Evolutionary conservation across 2,329 filamentous ascomycete genomes (phyloP).

Genomic region (Emmonsia crescens): DNA sequence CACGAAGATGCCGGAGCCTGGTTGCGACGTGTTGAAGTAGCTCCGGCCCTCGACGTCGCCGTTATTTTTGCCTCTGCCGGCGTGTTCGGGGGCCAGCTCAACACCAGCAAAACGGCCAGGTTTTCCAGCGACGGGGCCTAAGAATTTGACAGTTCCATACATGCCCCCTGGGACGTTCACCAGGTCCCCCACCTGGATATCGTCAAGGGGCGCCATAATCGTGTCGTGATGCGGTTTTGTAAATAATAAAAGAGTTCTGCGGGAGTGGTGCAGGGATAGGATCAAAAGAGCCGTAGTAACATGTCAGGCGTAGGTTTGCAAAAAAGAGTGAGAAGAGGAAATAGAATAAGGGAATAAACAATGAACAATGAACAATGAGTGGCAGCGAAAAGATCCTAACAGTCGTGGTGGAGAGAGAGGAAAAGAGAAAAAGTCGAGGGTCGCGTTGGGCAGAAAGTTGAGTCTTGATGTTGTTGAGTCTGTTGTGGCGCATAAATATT

Average conservation of each 20-base stretch:
- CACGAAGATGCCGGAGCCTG: conserved; percentile 86
- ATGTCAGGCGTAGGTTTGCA: neutral
- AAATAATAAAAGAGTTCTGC: neutral
- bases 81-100: conserved; percentile 72
- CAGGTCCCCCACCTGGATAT: conserved; percentile 64
- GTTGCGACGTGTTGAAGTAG: conserved; percentile 71
- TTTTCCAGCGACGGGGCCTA: conserved; percentile 79
- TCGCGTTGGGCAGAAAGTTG: neutral
- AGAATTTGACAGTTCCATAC: conserved; percentile 78
- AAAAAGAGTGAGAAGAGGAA: neutral
- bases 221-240: neutral
- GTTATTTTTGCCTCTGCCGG: conserved; percentile 79
- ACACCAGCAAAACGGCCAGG: conserved; percentile 87
- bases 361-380: neutral
- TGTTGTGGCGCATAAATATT: too few species aligned
- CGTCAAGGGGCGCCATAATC: conserved; percentile 31
- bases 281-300: neutral
- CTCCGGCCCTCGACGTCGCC: conserved; percentile 79
- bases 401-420: neutral
- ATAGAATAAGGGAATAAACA: neutral
- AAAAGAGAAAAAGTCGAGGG: neutral
- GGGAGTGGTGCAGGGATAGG: neutral
- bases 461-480: too few species aligned
- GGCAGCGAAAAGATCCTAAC: neutral
- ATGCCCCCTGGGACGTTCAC: conserved; percentile 93